Evolutionary conservation across 1,284 basidiomycete species (phyloP).

Genomic region (Cryptococcus neoformans): DNA sequence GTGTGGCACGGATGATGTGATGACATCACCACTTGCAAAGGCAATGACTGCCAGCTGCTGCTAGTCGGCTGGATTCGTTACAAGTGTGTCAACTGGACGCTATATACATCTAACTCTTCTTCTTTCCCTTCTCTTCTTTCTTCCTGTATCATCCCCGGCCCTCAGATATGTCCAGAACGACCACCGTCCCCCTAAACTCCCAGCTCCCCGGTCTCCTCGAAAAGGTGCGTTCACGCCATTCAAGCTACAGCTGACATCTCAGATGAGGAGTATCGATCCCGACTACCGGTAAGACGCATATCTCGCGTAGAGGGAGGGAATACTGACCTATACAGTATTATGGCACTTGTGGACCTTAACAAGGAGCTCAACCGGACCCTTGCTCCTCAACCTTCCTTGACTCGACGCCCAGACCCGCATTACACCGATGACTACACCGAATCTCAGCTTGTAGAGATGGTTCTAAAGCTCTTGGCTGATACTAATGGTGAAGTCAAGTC

Average conservation of each 20-base stretch:
- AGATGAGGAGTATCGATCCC: slow-evolving; percentile 43
- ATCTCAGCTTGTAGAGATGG: slow-evolving; percentile 72
- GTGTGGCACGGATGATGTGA: neutral
- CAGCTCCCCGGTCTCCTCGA: slow-evolving; percentile 20
- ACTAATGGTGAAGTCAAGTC: slow-evolving; percentile 98
- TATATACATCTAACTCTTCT: too few relatives aligned
- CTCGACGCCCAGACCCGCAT: slow-evolving; percentile 25
- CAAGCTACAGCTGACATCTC: neutral
- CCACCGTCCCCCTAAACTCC: neutral
- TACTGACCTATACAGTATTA: slow-evolving; percentile 61
- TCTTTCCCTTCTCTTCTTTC: too few relatives aligned
- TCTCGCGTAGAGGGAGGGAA: neutral
- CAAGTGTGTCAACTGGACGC: too few relatives aligned
- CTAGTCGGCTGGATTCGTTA: too few relatives aligned
- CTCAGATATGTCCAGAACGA: neutral
- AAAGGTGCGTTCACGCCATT: slow-evolving; percentile 16
- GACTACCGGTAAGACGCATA: slow-evolving; percentile 32
- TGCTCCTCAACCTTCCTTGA: slow-evolving; percentile 53
- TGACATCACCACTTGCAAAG: neutral
- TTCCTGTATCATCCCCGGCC: neutral
- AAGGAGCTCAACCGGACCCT: slow-evolving; percentile 71
- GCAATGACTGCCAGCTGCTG: too few relatives aligned
- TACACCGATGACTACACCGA: slow-evolving; percentile 75
- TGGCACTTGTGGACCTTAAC: slow-evolving; percentile 90
- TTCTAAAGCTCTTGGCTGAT: slow-evolving; percentile 82